Evolutionary conservation across 345 rosid genomes (phyloP).

Genomic region (Cochlearia excelsa): DNA sequence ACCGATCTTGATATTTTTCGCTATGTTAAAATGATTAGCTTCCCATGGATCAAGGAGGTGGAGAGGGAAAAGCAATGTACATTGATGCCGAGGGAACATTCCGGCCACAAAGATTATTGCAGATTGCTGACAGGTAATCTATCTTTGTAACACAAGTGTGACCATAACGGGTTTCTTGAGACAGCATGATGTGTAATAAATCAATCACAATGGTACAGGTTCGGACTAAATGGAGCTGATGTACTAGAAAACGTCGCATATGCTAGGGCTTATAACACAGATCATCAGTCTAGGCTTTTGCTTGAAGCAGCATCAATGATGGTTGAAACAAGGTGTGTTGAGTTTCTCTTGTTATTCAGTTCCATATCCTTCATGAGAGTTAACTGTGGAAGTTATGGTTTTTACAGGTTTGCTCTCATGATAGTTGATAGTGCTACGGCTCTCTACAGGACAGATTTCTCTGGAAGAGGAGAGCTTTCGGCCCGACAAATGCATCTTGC

Average conservation of each 20-base stretch:
- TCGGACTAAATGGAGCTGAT: slow-evolving; percentile 89
- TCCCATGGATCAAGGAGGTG: slow-evolving; percentile 98
- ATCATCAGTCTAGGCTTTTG: slow-evolving; percentile 94
- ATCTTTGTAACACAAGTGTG: slow-evolving; percentile 5
- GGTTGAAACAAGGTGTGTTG: slow-evolving; percentile 81
- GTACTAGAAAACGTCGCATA: slow-evolving; percentile 97
- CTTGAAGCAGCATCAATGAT: slow-evolving; percentile 99
- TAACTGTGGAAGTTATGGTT: slow-evolving; percentile 3
- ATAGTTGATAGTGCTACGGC: slow-evolving; percentile 96
- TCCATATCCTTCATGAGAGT: slow-evolving; percentile 12
- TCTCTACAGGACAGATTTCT: slow-evolving; percentile 88
- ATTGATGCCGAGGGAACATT: slow-evolving; percentile 98
- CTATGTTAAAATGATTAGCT: slow-evolving; percentile 49
- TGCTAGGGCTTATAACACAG: slow-evolving; percentile 97
- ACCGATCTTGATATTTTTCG: background rate
- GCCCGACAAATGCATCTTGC: slow-evolving; percentile 99
- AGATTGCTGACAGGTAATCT: slow-evolving; percentile 83
- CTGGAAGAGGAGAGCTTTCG: slow-evolving; percentile 93
- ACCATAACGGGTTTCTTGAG: slow-evolving; percentile 8
- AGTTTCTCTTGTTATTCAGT: slow-evolving; percentile 1
- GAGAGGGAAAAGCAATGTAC: slow-evolving; percentile 98
- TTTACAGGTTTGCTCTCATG: slow-evolving; percentile 82
- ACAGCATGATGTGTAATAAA: slow-evolving; percentile 11
- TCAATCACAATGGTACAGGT: slow-evolving; percentile 44
- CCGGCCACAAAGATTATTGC: slow-evolving; percentile 90